Conservation (phyloP, 2,329 filamentous ascomycete genomes). For the Phialophora chinensis region DNA sequence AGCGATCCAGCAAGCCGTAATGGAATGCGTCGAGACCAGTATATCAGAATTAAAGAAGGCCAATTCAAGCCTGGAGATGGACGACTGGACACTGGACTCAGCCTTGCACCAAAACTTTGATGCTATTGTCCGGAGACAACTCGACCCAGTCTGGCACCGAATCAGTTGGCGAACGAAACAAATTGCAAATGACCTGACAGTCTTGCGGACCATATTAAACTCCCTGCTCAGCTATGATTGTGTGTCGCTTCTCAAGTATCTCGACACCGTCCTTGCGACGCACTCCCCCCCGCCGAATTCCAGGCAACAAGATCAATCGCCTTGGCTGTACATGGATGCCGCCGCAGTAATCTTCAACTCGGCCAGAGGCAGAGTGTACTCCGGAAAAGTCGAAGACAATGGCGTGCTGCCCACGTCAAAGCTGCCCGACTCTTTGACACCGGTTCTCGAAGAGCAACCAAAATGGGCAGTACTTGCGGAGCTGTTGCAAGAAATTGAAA, state of each 20-base stretch:
- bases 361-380: constrained; percentile 85
- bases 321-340: constrained; percentile 94
- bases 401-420: constrained; percentile 56
- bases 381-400: constrained; percentile 69
- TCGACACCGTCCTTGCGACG: constrained; percentile 91
- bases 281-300: constrained; percentile 88
- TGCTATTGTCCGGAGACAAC: constrained; percentile 80
- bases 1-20: constrained; percentile 88
- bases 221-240: constrained; percentile 83
- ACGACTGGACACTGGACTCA: constrained; percentile 95
- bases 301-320: constrained; percentile 85
- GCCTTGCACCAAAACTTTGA: constrained; percentile 93
- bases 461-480: constrained; percentile 93
- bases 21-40: constrained; percentile 95
- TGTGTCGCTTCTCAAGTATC: constrained; percentile 87
- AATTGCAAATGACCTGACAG: constrained; percentile 86
- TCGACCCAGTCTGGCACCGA: constrained; percentile 96
- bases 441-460: constrained; percentile 89
- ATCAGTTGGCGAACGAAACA: constrained; percentile 94
- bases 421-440: constrained; percentile 68
- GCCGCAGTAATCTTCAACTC: constrained; percentile 93
- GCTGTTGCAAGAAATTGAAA: constrained; percentile 89
- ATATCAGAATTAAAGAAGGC: constrained; percentile 92
- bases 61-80: constrained; percentile 89
- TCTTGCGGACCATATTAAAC: constrained; percentile 82